These are phyloP conservation scores for Geotrichum reessii DNA, from an alignment of 1,139 yeast genomes.

Conservation along the genomic window DNA sequence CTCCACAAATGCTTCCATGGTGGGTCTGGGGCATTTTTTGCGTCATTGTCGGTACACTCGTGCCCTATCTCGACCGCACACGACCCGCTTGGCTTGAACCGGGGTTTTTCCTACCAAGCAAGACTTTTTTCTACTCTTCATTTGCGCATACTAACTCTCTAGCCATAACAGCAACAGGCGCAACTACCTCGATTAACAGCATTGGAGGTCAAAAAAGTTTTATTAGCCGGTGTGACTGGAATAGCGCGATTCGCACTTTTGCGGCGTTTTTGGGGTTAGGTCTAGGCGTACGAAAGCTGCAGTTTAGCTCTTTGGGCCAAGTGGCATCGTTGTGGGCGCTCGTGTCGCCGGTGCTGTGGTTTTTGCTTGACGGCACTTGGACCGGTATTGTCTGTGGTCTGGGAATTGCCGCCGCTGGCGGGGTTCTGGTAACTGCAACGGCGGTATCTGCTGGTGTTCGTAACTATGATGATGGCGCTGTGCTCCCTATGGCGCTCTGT, in stretches of 20 bases:
- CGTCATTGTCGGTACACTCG: background rate
- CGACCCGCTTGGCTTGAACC: background rate
- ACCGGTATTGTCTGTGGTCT: slow-evolving; percentile 47
- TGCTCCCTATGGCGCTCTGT: slow-evolving; percentile 33
- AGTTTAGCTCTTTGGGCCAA: slow-evolving; percentile 73
- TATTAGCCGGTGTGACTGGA: slow-evolving; percentile 32
- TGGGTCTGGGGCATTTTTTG: background rate
- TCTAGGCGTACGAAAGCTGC: slow-evolving; percentile 73
- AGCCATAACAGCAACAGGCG: background rate
- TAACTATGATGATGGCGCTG: slow-evolving; percentile 16
- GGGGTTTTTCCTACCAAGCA: background rate
- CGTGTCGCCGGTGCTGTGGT: slow-evolving; percentile 75
- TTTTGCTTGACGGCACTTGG: slow-evolving; percentile 66
- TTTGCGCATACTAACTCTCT: background rate
- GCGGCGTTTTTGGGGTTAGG: slow-evolving; percentile 78
- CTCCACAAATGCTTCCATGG: background rate
- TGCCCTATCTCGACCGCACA: background rate
- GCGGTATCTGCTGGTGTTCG: slow-evolving; percentile 23
- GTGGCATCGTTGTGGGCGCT: slow-evolving; percentile 71
- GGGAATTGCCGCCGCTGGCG: slow-evolving; percentile 31
- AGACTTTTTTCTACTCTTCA: background rate
- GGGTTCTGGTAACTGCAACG: slow-evolving; percentile 29
- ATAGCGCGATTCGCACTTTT: slow-evolving; percentile 51
- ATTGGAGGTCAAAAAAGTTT: background rate
- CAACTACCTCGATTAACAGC: background rate